phyloP scores from a whole-genome alignment of 805 yeast species.

The Wickerhamiella lipophila region DNA sequence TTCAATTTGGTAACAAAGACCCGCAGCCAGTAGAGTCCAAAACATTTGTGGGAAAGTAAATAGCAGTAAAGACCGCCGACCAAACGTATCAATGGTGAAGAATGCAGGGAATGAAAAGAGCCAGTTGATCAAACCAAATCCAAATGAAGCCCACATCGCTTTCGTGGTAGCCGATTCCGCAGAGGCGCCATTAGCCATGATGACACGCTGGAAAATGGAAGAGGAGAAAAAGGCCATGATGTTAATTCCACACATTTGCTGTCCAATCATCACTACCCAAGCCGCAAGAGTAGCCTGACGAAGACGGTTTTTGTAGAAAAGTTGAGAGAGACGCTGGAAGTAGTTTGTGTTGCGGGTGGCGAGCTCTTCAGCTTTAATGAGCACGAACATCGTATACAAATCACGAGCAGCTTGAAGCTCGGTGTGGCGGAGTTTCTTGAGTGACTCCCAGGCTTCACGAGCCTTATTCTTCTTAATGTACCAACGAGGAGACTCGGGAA shows the following conservation, averaged over 20 bases:
- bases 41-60: conserved; percentile 50
- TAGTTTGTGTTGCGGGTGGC: conserved; percentile 37
- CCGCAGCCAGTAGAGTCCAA: conserved; percentile 37
- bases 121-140: conserved; percentile 72
- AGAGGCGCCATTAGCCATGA: conserved; percentile 32
- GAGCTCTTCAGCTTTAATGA: conserved; percentile 33
- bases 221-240: conserved; percentile 81
- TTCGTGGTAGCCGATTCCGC: conserved; percentile 38
- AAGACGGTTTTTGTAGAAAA: conserved; percentile 37
- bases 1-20: conserved; percentile 58
- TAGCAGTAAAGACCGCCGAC: conserved; percentile 50
- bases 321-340: conserved; percentile 17
- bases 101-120: conserved; percentile 74
- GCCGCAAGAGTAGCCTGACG: conserved; percentile 74
- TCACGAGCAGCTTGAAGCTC: conserved; percentile 52
- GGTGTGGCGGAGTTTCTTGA: conserved; percentile 35
- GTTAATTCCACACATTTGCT: conserved; percentile 82
- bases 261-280: conserved; percentile 77
- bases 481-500: conserved; percentile 66
- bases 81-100: conserved; percentile 63
- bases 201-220: conserved; percentile 45
- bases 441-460: conserved; percentile 38
- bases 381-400: conserved; percentile 44
- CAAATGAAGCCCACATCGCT: conserved; percentile 71
- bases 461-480: conserved; percentile 42